These are phyloP conservation scores for Botrytis elliptica DNA, from an alignment of 2,329 filamentous ascomycete genomes.

Conservation along the genomic window DNA sequence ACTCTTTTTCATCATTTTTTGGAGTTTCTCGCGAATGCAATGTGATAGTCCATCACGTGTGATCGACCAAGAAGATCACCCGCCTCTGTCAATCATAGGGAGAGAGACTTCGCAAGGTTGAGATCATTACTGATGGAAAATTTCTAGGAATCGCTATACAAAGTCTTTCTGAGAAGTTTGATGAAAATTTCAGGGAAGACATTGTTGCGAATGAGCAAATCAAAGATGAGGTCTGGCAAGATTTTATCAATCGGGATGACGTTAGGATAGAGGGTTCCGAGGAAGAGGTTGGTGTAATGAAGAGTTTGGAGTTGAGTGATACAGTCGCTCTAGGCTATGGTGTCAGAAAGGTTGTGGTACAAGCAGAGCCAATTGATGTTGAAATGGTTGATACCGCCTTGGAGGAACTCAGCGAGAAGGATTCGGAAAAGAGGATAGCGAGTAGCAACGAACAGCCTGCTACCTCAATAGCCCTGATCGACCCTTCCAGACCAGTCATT, in stretches of 20 bases:
- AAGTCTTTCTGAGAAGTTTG: slow-evolving; percentile 22
- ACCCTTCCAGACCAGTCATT: neutral
- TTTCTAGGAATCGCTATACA: slow-evolving; percentile 23
- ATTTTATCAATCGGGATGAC: slow-evolving; percentile 17
- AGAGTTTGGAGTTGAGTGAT: slow-evolving; percentile 13
- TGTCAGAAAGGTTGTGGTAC: slow-evolving; percentile 20
- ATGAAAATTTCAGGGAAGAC: slow-evolving; percentile 3
- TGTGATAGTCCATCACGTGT: slow-evolving; percentile 19
- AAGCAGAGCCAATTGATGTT: neutral
- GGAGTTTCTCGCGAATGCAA: neutral
- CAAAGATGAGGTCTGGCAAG: slow-evolving; percentile 25
- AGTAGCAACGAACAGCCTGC: neutral
- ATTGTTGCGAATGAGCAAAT: neutral
- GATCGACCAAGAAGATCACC: slow-evolving; percentile 4
- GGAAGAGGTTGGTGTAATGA: slow-evolving; percentile 14
- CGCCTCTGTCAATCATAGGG: neutral
- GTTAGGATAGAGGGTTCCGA: slow-evolving; percentile 11
- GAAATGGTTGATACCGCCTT: neutral
- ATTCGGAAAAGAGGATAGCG: neutral
- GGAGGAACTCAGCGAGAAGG: neutral
- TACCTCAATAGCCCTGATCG: neutral
- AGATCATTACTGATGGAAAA: neutral
- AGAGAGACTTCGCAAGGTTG: neutral
- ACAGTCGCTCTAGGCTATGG: slow-evolving; percentile 20
- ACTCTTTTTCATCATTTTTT: neutral